Percentiles rank a stretch among this genome's conserved stretches.
These are phyloP conservation scores for Cladosporium velox DNA, from an alignment of 2,329 filamentous ascomycete genomes.

Conservation along the genomic window DNA sequence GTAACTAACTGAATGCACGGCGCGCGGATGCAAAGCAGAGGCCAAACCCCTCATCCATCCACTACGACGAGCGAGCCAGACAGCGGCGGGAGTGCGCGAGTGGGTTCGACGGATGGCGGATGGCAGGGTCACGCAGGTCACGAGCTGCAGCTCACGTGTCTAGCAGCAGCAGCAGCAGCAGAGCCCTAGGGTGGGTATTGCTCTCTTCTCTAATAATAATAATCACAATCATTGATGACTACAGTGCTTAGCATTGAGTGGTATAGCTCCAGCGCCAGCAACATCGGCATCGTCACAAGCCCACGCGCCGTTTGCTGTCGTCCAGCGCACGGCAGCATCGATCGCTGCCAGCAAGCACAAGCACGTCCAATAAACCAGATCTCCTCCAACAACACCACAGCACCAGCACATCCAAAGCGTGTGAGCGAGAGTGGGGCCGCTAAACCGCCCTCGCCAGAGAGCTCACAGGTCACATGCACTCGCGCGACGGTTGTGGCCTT, in stretches of 20 bases:
- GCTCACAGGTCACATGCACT: slow-evolving; percentile 18
- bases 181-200: neutral
- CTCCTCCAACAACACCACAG: neutral
- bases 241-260: neutral
- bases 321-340: slow-evolving; percentile 2
- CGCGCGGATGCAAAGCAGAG: slow-evolving; percentile 18
- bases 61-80: slow-evolving; percentile 5
- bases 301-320: slow-evolving; percentile 8
- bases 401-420: slow-evolving; percentile 13
- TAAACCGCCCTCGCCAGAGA: slow-evolving; percentile 17
- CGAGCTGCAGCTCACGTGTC: neutral
- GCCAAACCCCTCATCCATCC: slow-evolving; percentile 14
- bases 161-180: too few species aligned
- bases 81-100: slow-evolving; percentile 11
- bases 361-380: slow-evolving; percentile 8
- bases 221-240: neutral
- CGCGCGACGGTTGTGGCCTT: slow-evolving; percentile 17
- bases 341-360: neutral
- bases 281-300: too few species aligned
- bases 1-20: neutral
- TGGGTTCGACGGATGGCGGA: slow-evolving; percentile 14
- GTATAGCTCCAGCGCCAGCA: neutral
- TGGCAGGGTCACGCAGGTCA: slow-evolving; percentile 12
- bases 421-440: slow-evolving; percentile 16
- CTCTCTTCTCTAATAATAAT: neutral